These are phyloP conservation scores for Dactylellina drechsleri DNA, from an alignment of 2,329 filamentous ascomycete species.

Conservation along the genomic window DNA sequence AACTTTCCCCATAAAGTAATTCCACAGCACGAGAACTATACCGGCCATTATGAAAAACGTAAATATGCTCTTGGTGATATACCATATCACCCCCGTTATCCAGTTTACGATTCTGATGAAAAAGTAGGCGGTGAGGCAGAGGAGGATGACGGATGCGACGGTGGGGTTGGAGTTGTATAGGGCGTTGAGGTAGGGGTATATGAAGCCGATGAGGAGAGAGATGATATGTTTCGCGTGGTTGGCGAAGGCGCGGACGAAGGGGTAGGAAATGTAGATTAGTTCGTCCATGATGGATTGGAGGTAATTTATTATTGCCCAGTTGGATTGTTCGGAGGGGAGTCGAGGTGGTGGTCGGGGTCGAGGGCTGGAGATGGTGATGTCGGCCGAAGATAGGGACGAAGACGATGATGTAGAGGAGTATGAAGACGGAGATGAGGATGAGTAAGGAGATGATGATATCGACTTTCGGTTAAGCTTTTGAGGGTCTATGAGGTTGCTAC, in stretches of 20 bases:
- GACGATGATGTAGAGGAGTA: background rate
- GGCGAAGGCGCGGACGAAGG: conserved; percentile 17
- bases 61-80: conserved; percentile 42
- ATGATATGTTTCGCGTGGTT: conserved; percentile 10
- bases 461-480: too few species aligned
- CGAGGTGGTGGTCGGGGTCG: background rate
- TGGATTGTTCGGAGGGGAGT: background rate
- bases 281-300: conserved; percentile 38
- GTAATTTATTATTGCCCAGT: background rate
- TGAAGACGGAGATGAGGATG: background rate
- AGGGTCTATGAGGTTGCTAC: too few species aligned
- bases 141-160: conserved; percentile 39
- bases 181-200: conserved; percentile 44
- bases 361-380: background rate
- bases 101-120: conserved; percentile 21
- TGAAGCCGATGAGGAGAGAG: conserved; percentile 24
- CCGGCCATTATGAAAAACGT: conserved; percentile 36
- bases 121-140: conserved; percentile 27
- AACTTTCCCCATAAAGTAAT: conserved; percentile 27
- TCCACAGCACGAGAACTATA: conserved; percentile 13
- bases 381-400: background rate
- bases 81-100: conserved; percentile 38
- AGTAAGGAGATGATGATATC: too few species aligned
- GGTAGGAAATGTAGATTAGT: conserved; percentile 31
- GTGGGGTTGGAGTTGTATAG: conserved; percentile 51